Base-by-base conservation (phyloP, 2,329 filamentous ascomycete species). In the Aureobasidium namibiae region DNA sequence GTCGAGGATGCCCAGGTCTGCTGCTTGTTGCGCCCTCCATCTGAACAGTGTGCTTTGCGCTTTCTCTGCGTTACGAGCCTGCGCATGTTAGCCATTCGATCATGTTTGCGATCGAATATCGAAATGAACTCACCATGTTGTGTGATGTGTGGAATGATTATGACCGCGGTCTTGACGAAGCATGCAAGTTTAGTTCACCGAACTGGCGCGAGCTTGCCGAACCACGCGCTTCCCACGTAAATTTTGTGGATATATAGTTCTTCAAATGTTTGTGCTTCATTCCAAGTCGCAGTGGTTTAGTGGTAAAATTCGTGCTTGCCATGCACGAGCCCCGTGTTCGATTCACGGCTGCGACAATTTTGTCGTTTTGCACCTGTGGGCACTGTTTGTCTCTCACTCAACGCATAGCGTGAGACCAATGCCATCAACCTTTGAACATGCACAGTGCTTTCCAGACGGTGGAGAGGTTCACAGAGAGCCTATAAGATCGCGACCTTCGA, bases 41-140 rank as follows among this genome's bases (percentile, higher is more conserved):
- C 94, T 92, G 80, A 96, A 99, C 75, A 99, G 92, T 92, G 46
- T 59, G 26, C 44, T 59, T 44, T 49, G 56, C 69, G 94, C 92
- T 76, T 97, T 99, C 82, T 97, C 92, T 46, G 90, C 92, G 75
- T 97, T 96, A 71, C 92, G 92, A 70, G 92, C 92, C 92, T 91
- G 33, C 29, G 21, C 14, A 18, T 34, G 39, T 56, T 34, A 45
- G 39, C 14, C 18, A 6, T 10, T 31, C 33, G 50, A 23, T 7
- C 13, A 4, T 23, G 7, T 7, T 9, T 4, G 21, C 8, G n/a
- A 24, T 41, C 14, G 6, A 13, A 11, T n/a, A 10, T 10, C 11
- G 31, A 7, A 21, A 42, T n/a, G 16, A 29, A 31, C 54, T 48
- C 16, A 57, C 54, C 54, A 57, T 57, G 29, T 31, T 57, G 42